Evolutionary conservation across 2,329 filamentous ascomycete genomes (phyloP), one percentile per base, ranked within the genome.

Genomic region (Plenodomus lindquistii): DNA sequence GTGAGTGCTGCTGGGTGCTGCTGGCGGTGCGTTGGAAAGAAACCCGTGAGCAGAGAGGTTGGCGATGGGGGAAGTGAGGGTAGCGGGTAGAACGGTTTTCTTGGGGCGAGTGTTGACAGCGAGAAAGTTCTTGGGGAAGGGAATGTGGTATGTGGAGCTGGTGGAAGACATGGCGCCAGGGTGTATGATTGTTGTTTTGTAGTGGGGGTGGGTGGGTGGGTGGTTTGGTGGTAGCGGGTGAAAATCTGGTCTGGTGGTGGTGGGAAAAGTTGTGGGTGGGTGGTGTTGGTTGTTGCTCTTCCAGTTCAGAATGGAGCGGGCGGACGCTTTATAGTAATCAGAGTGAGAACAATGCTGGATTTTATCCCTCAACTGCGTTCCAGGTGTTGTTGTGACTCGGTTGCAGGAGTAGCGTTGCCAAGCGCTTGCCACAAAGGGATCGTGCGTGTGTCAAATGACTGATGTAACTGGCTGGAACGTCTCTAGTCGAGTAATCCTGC

Each of bases 101-200:
- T 67, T 64, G 57, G 55, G n/a, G 46, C 62, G 63, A 46, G 64
- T 62, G 60, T 71, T 71, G 62, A 71, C 62, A 44, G 67, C 57
- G 59, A 71, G 65, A 56, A 69, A 71, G 60, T 49, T 59, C 41
- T 50, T 55, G 21, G 68, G 68, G 62, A 71, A 70, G 44, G 68
- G 66, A 50, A 71, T 71, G 66, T 71, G 67, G 66, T 61, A 67
- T 58, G 57, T 57, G 54, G 60, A 55, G 43, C 55, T 59, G 45
- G 62, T 60, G 58, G 62, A 60, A 65, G 67, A 65, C 67, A 70
- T 71, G 61, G 62, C 61, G 62, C 55, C 61, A 60, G 60, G 48
- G 36, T 68, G 57, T 39, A 46, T 50, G 54, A 50, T 43, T 40
- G 35, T 46, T 44, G 42, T 9, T 20, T 38, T 27, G 4, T 17